Evolutionary conservation across 2,329 filamentous ascomycete species (phyloP).

Genomic region (Fusarium bulbicola): DNA sequence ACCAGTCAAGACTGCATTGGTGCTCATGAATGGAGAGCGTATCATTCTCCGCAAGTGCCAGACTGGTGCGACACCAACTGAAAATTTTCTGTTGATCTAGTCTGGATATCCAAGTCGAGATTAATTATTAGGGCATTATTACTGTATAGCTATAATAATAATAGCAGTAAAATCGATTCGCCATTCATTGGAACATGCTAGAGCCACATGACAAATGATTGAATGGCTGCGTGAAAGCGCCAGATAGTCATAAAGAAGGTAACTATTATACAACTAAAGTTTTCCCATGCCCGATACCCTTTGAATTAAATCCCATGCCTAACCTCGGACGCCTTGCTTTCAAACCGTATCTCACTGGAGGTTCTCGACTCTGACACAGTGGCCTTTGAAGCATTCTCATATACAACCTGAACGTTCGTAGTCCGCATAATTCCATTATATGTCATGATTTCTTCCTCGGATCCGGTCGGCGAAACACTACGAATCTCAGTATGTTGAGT

Average conservation of each 20-base stretch:
- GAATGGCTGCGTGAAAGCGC: neutral
- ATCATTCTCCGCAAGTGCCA: too few relatives aligned
- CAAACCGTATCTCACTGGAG: slow-evolving; percentile 25
- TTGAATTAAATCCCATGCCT: slow-evolving; percentile 3
- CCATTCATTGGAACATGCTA: neutral
- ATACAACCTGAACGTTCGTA: slow-evolving; percentile 43
- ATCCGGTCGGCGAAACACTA: slow-evolving; percentile 46
- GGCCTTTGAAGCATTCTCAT: slow-evolving; percentile 29
- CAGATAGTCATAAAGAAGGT: neutral
- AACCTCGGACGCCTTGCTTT: slow-evolving; percentile 5
- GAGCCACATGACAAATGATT: fast-evolving
- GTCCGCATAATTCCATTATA: slow-evolving; percentile 52
- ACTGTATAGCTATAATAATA: fast-evolving
- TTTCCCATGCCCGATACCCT: too few relatives aligned
- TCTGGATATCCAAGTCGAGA: too few relatives aligned
- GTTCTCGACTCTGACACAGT: slow-evolving; percentile 13
- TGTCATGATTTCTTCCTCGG: slow-evolving; percentile 53
- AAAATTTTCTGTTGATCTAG: fast-evolving
- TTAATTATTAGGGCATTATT: fast-evolving
- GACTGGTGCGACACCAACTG: neutral
- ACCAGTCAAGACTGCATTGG: fast-evolving
- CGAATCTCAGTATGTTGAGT: slow-evolving; percentile 47
- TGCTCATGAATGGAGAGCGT: fast-evolving
- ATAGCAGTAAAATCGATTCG: fast-evolving
- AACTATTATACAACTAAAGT: neutral